Evolutionary conservation across 2,329 filamentous ascomycete species (phyloP), one percentile per base, ranked within the genome.

Genomic region (Diaporthe helianthi): DNA sequence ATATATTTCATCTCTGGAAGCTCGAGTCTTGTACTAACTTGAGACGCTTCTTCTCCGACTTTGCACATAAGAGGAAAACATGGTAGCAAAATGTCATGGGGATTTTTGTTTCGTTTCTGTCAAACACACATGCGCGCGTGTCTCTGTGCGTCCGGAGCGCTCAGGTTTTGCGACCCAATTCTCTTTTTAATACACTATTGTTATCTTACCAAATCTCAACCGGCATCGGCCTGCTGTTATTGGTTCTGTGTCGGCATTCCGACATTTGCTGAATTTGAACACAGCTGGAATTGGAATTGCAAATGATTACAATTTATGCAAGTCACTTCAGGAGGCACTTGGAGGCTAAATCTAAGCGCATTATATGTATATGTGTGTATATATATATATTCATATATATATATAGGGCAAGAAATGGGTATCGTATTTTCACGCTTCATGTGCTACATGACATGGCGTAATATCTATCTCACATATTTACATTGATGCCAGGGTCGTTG

Each of bases 21-120:
- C 58, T 63, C 44, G 58, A 49, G 58, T 17, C 44, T 63, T 49
- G 44, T 24, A 63, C 29, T 33, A 26, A 49, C 58, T 49, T 49
- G 49, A 63, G 44, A 63, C 49, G 49, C 41, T 29, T 63, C 17
- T 31, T 22, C 26, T 12, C 58, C 58, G 44, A 63, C 29, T 63
- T 63, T 63, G 58, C 58, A 63, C 58, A 63, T 63, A 63, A 63
- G 58, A 63, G 58, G 58, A 36, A 36, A 63, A 49, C 58, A 49
- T 36, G 58, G 58, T 63, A 63, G 44, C 58, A 44, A 29, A 63
- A 49, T 63, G 44, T 63, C n/a, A 31, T 19, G 58, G 58, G 44
- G 33, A 22, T 63, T 63, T 26, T 36, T n/a, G 26, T 60, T 60
- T 31, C 38, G 19, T 63, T 49, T 49, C 8, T 24, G 44, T 36